Conservation (phyloP, 257 asterid species). For the Euphrasia confusa region DNA sequence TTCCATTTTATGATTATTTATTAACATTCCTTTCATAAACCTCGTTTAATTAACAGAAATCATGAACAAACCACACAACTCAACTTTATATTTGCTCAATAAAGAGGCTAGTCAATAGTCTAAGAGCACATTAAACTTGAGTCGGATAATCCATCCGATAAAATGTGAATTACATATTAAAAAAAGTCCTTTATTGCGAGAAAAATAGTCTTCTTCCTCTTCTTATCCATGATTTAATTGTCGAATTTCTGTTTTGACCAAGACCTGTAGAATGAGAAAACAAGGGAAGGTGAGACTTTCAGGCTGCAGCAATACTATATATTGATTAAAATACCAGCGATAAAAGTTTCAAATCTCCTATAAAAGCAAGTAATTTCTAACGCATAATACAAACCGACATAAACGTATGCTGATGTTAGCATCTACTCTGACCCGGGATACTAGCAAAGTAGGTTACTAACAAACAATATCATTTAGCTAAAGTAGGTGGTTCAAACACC, state of each 20-base stretch:
- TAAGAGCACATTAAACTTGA: not conserved
- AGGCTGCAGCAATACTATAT: not conserved
- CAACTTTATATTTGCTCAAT: conserved; percentile 16
- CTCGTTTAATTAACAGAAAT: no score
- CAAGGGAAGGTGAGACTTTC: not conserved
- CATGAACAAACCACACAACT: not conserved
- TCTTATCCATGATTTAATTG: conserved; percentile 21
- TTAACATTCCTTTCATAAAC: no score
- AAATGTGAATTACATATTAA: not conserved
- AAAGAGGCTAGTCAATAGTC: no score
- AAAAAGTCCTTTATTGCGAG: not conserved
- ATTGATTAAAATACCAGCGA: no score
- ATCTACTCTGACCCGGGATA: no score
- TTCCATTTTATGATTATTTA: no score
- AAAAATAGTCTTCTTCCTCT: conserved; percentile 3
- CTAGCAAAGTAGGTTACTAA: not conserved
- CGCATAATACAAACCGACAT: not conserved
- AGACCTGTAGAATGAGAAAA: conserved; percentile 21
- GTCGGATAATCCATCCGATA: conserved; percentile 11
- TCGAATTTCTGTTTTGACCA: conserved; percentile 7
- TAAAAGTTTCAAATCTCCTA: not conserved
- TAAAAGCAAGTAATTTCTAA: not conserved
- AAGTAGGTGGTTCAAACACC: conserved; percentile 12
- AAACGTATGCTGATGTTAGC: no score
- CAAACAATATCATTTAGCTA: conserved; percentile 11